Conservation (phyloP, 2,329 filamentous ascomycete species). For the Herpotrichia juniperi region DNA sequence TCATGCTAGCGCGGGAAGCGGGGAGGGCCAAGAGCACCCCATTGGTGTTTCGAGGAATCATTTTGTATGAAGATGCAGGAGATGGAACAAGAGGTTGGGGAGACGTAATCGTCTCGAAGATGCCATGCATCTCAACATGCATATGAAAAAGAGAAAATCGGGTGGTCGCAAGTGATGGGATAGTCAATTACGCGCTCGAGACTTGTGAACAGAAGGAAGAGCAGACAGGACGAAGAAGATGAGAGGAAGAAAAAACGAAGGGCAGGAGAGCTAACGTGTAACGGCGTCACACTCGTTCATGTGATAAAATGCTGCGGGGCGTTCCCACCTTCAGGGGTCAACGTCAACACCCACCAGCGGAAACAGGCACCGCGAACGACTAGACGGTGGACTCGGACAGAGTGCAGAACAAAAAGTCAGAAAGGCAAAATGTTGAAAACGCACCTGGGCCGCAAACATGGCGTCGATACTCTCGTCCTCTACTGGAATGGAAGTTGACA, state of each 20-base stretch:
- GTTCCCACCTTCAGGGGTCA: background rate
- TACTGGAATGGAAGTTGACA: constrained; percentile 63
- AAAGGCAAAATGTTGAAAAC: constrained; percentile 30
- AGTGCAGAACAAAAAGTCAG: background rate
- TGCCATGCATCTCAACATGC: constrained; percentile 8
- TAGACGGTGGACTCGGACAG: background rate
- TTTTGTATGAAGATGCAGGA: background rate
- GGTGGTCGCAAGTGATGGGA: background rate
- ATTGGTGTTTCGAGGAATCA: constrained; percentile 6
- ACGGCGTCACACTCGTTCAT: constrained; percentile 14
- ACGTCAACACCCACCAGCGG: background rate
- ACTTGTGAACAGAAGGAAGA: constrained; percentile 7
- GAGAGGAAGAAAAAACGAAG: constrained; percentile 7
- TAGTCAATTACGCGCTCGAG: constrained; percentile 17
- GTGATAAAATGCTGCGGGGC: constrained; percentile 11
- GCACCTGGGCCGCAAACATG: constrained; percentile 71
- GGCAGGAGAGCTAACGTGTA: constrained; percentile 11
- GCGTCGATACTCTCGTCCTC: constrained; percentile 67
- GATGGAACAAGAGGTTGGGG: background rate
- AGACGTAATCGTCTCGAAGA: constrained; percentile 1
- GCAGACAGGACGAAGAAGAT: constrained; percentile 8
- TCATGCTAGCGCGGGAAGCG: background rate
- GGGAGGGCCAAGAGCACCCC: background rate
- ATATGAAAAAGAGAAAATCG: constrained; percentile 7
- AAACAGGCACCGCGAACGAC: background rate